A percentile compares a stretch with the other conserved stretches of the same genome.
phyloP scores from a whole-genome alignment of 352 stramenopile species.

The Vaucheria bursata region DNA sequence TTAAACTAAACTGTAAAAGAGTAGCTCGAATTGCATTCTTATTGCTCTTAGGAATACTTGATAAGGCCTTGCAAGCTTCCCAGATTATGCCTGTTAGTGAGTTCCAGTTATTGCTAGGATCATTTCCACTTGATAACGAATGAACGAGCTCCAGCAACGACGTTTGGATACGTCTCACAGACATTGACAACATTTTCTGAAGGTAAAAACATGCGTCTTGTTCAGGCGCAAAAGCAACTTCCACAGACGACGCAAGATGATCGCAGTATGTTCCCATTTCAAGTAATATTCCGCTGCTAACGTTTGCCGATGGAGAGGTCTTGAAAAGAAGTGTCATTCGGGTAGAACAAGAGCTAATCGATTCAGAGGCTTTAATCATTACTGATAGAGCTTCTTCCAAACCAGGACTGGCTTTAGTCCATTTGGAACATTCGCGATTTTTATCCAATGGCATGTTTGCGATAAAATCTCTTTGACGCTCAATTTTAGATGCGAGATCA shows the following conservation, averaged over 20 bases:
- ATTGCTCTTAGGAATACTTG: neutral
- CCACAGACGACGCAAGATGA: neutral
- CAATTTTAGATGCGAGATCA: no score
- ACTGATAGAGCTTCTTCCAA: slow-evolving; percentile 5
- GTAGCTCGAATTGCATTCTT: neutral
- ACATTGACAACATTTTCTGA: neutral
- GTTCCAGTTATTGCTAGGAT: neutral
- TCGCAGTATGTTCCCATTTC: neutral
- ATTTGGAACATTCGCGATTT: no score
- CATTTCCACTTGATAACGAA: neutral
- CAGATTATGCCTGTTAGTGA: neutral
- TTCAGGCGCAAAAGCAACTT: neutral
- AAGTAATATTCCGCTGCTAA: neutral
- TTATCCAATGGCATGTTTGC: no score
- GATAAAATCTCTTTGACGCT: no score
- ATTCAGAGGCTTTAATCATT: neutral
- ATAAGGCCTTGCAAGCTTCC: neutral
- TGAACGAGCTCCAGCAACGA: neutral
- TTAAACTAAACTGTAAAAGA: neutral
- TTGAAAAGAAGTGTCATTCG: slow-evolving; percentile 9
- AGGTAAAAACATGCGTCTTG: neutral
- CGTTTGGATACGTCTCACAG: neutral
- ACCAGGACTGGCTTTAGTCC: no score
- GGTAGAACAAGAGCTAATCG: slow-evolving; percentile 3
- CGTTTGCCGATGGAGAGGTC: neutral